These are phyloP conservation scores for Blastocystis sp. DNA, from an alignment of 352 stramenopile species.

Conservation along the genomic window DNA sequence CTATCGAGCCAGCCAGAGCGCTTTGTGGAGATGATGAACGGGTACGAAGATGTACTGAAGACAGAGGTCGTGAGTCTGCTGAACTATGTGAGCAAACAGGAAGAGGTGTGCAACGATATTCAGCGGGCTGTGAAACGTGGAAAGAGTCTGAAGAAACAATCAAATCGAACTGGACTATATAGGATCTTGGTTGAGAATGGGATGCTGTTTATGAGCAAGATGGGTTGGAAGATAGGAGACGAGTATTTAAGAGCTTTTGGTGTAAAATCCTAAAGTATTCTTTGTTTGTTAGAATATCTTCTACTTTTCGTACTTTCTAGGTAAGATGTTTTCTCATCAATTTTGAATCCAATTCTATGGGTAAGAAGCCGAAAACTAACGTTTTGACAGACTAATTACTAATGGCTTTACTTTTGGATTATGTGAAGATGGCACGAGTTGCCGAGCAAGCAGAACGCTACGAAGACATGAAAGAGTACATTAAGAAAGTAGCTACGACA, in stretches of 20 bases:
- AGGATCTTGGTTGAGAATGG: constrained; percentile 36
- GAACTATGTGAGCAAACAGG: constrained; percentile 38
- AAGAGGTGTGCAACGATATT: not conserved
- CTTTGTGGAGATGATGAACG: not conserved
- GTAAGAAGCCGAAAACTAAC: not conserved
- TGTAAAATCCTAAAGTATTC: not conserved
- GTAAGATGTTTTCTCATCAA: not conserved
- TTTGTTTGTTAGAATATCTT: not conserved
- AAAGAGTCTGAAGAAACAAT: not conserved
- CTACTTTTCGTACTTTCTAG: not conserved
- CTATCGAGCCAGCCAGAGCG: not conserved
- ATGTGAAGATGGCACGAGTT: constrained; percentile 76
- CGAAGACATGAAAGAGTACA: constrained; percentile 86
- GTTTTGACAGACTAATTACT: not conserved
- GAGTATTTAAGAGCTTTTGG: constrained; percentile 47
- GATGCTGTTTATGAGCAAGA: constrained; percentile 56
- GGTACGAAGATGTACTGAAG: constrained; percentile 30
- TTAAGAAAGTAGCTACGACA: constrained; percentile 86
- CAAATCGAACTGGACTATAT: not conserved
- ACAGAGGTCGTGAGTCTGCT: constrained; percentile 34
- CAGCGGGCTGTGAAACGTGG: not conserved
- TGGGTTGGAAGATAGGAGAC: constrained; percentile 52
- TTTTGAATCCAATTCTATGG: not conserved
- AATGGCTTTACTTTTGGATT: not conserved
- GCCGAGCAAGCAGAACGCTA: constrained; percentile 84